Evolutionary conservation across 1,139 yeast species (phyloP).

Genomic region (Yamadazyma aaseri): DNA sequence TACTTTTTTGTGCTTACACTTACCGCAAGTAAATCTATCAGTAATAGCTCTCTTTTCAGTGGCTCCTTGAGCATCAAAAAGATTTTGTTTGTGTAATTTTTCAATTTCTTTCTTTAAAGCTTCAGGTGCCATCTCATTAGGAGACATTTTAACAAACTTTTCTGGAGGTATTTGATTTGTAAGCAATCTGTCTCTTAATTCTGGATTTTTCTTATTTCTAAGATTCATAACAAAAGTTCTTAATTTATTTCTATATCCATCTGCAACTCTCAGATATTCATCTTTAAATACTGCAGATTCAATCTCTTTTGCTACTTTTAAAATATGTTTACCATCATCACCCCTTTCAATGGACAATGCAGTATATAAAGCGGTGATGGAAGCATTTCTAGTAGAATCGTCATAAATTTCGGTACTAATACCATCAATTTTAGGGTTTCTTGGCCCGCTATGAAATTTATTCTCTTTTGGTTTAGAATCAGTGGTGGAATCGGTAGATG

Average conservation of each 20-base stretch:
- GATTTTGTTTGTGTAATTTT: constrained; percentile 79
- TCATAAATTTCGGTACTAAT: constrained; percentile 67
- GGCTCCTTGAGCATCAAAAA: constrained; percentile 98
- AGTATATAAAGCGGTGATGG: constrained; percentile 79
- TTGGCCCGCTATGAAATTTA: constrained; percentile 43
- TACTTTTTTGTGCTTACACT: constrained; percentile 95
- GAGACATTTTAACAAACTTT: constrained; percentile 74
- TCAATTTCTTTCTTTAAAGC: constrained; percentile 81
- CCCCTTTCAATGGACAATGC: constrained; percentile 83
- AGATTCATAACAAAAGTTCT: constrained; percentile 82
- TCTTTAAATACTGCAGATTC: constrained; percentile 67
- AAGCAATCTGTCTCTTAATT: constrained; percentile 67
- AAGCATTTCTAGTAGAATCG: constrained; percentile 79
- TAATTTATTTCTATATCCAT: constrained; percentile 73
- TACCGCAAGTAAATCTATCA: constrained; percentile 95
- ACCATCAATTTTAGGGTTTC: constrained; percentile 82
- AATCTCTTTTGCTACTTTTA: constrained; percentile 65
- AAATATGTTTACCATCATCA: constrained; percentile 50
- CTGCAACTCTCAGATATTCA: constrained; percentile 55
- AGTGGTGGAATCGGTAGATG: constrained; percentile 7
- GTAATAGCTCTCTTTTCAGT: constrained; percentile 94
- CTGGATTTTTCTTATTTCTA: constrained; percentile 87
- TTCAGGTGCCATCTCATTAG: constrained; percentile 95
- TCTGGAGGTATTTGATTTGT: constrained; percentile 63
- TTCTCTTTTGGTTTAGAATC: constrained; percentile 21